These are phyloP conservation scores for Hypholoma sublateritium DNA, from an alignment of 768 basidiomycete genomes.

Conservation along the genomic window DNA sequence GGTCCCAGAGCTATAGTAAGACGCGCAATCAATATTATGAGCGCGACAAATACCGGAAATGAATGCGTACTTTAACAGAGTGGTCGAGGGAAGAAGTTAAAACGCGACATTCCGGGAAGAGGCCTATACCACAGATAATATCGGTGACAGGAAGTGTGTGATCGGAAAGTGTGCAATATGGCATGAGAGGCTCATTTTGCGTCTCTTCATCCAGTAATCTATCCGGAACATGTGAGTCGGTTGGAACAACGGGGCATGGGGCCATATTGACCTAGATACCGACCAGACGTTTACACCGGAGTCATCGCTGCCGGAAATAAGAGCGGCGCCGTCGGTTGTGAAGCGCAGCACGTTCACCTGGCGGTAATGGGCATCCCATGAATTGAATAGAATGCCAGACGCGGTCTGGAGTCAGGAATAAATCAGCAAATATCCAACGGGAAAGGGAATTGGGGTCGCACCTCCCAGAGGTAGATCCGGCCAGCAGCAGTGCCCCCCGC, in stretches of 20 bases:
- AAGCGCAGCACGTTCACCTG: constrained; percentile 81
- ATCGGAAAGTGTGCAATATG: constrained; percentile 81
- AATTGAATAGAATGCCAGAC: constrained; percentile 90
- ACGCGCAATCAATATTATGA: constrained; percentile 10
- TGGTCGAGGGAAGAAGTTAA: constrained; percentile 86
- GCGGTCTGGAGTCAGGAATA: constrained; percentile 53
- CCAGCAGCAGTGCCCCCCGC: constrained; percentile 89
- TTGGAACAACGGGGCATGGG: constrained; percentile 12
- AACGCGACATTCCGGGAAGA: constrained; percentile 74
- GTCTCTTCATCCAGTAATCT: constrained; percentile 76
- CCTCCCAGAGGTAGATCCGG: constrained; percentile 96
- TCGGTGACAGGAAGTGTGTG: constrained; percentile 91
- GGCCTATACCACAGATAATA: constrained; percentile 75
- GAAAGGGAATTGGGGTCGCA: constrained; percentile 32
- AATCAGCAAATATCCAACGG: neutral
- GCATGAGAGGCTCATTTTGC: constrained; percentile 74
- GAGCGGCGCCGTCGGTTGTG: constrained; percentile 73
- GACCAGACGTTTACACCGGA: constrained; percentile 90
- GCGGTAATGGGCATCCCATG: constrained; percentile 97
- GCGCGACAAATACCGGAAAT: constrained; percentile 1
- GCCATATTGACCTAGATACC: constrained; percentile 67
- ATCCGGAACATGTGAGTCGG: constrained; percentile 14
- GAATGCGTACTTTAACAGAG: constrained; percentile 74
- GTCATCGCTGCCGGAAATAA: constrained; percentile 90
- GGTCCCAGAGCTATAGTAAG: constrained; percentile 70